Evolutionary conservation across 169 alveolate species (phyloP).

Genomic region (Plasmodium berghei): DNA sequence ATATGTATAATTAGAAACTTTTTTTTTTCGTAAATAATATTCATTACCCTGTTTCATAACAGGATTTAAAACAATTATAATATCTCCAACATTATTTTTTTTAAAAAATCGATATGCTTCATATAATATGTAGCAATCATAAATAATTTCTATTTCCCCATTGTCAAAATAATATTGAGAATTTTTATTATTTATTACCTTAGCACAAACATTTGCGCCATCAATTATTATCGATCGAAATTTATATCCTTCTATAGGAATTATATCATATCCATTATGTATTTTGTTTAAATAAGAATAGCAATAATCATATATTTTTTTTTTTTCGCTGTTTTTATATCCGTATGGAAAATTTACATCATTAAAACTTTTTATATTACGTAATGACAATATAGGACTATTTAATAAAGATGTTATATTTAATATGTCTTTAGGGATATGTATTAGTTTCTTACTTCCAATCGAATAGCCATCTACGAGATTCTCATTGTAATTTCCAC

Average conservation of each 20-base stretch:
- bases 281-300: conserved; percentile 34
- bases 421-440: conserved; percentile 43
- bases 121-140: conserved; percentile 47
- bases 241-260: conserved; percentile 57
- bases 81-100: conserved; percentile 45
- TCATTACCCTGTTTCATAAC: conserved; percentile 49
- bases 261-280: conserved; percentile 30
- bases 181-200: conserved; percentile 16
- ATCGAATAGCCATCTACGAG: not conserved
- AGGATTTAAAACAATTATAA: conserved; percentile 58
- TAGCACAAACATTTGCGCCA: conserved; percentile 76
- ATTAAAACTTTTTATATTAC: conserved; percentile 38
- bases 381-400: conserved; percentile 13
- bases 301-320: conserved; percentile 45
- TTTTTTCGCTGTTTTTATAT: conserved; percentile 13
- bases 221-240: conserved; percentile 54
- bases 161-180: not conserved
- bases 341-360: conserved; percentile 54
- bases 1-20: conserved; percentile 27
- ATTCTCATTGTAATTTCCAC: conserved; percentile 4
- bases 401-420: conserved; percentile 28
- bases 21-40: conserved; percentile 45
- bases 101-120: conserved; percentile 60
- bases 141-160: conserved; percentile 10
- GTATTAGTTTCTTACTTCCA: not conserved